Evolutionary conservation across 2,329 filamentous ascomycete genomes (phyloP).

Genomic region (Fusarium haematococcum): DNA sequence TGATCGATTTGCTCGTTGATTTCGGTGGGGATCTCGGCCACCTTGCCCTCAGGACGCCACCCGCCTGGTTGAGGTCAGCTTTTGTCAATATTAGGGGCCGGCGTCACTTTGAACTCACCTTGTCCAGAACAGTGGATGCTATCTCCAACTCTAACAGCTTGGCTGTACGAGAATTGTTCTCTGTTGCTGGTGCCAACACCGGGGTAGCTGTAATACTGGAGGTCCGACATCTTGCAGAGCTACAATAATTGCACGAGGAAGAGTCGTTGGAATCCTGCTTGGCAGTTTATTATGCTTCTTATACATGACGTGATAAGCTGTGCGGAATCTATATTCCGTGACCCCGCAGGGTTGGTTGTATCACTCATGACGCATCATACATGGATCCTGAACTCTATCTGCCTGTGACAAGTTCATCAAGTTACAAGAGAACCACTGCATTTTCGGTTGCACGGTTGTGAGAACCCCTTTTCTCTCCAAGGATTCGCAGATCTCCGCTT

Average conservation of each 20-base stretch:
- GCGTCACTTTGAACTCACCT: not conserved
- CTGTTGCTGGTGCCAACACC: not conserved
- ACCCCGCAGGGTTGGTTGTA: not conserved
- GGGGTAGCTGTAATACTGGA: not conserved
- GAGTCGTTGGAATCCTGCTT: not conserved
- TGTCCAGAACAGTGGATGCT: not conserved
- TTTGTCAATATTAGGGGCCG: not conserved
- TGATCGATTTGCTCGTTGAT: slow-evolving; percentile 6
- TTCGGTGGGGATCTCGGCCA: not conserved
- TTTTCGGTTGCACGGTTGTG: too few species aligned
- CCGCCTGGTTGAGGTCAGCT: not conserved
- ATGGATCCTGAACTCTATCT: not conserved
- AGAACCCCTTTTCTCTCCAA: too few species aligned
- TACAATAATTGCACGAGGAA: not conserved
- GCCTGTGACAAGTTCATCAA: not conserved
- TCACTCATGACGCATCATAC: not conserved
- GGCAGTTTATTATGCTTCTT: not conserved
- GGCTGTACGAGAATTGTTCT: not conserved
- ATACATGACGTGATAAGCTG: not conserved
- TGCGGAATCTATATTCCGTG: not conserved
- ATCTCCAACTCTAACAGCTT: not conserved
- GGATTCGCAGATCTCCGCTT: not conserved
- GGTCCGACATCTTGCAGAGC: not conserved
- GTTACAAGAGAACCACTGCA: too few species aligned
- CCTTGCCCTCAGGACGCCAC: not conserved